Evolutionary conservation across 768 basidiomycete genomes (phyloP), one percentile per base, ranked within the genome.

Genomic region (Suillus ampliporus): DNA sequence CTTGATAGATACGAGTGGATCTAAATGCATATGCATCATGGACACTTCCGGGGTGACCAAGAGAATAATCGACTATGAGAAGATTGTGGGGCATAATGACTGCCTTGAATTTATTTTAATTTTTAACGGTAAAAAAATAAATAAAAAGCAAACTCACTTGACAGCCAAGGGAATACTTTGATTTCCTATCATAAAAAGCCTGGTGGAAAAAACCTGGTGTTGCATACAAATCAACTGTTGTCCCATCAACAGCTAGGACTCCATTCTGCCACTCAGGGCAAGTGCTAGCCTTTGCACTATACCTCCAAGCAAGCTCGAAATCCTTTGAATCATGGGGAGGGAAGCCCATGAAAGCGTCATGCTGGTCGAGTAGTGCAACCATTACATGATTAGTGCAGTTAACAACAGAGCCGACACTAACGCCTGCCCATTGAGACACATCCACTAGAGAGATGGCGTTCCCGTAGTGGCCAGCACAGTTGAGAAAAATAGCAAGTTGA

Each of bases 161-260:
- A 28, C 34, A 58, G 59, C 53, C 5, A 62, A 26, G 46, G 66
- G n/a, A n/a, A n/a, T n/a, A n/a, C n/a, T n/a, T n/a, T n/a, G n/a
- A n/a, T n/a, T n/a, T n/a, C n/a, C n/a, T 70, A 58, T 70, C 65
- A 61, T 65, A 68, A 35, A 62, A 62, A 14, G 9, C 43, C 21
- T 62, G 28, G 10, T 44, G 41, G 28, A 57, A 37, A 2, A 57
- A 8, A 9, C 52, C 53, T 6, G 53, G 61, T 37, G 56, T 62
- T 57, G 23, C 31, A 59, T 67, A 71, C 15, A 62, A 15, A 15
- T 62, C 57, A 21, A 62, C 17, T 5, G 34, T 19, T 13, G 78
- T 80, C 1, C 80, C 78, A 66, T 81, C 79, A 47, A 79, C 76
- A 53, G 79, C 59, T 47, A 71, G 73, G 71, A 74, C 79, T 0